Conservation (phyloP, 768 basidiomycete species). For the Mycena haematopus region DNA sequence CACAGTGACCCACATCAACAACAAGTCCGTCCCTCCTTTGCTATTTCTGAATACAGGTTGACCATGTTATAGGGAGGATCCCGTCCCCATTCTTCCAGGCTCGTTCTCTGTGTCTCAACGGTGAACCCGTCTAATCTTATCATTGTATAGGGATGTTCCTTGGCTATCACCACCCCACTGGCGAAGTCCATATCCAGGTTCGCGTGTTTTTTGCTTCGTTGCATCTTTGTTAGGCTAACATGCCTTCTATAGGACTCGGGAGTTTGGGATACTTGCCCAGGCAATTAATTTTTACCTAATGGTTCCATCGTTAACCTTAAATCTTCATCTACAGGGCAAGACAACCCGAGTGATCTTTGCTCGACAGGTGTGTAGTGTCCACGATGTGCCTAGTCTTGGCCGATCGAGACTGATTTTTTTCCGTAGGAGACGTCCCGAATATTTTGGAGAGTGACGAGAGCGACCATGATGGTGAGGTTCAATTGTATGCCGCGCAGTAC, state of each 20-base stretch:
- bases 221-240: background rate
- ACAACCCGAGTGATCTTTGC: constrained; percentile 61
- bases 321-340: constrained; percentile 52
- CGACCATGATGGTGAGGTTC: constrained; percentile 55
- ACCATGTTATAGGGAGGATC: constrained; percentile 37
- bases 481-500: too few relatives aligned
- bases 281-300: constrained; percentile 32
- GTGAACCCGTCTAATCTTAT: constrained; percentile 23
- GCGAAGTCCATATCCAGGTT: constrained; percentile 47
- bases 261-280: constrained; percentile 62
- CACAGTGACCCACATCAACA: constrained; percentile 60
- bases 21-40: constrained; percentile 41
- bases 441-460: constrained; percentile 49
- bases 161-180: constrained; percentile 54
- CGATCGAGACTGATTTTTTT: background rate
- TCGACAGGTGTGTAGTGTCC: constrained; percentile 32
- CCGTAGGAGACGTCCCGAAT: constrained; percentile 55
- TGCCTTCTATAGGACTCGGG: constrained; percentile 35
- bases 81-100: constrained; percentile 49
- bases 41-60: background rate
- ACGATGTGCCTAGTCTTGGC: background rate
- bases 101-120: constrained; percentile 14
- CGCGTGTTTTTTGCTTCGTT: background rate
- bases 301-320: constrained; percentile 3
- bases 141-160: constrained; percentile 42